Conservation (phyloP, 169 alveolate genomes). For the Eimeria maxima region DNA sequence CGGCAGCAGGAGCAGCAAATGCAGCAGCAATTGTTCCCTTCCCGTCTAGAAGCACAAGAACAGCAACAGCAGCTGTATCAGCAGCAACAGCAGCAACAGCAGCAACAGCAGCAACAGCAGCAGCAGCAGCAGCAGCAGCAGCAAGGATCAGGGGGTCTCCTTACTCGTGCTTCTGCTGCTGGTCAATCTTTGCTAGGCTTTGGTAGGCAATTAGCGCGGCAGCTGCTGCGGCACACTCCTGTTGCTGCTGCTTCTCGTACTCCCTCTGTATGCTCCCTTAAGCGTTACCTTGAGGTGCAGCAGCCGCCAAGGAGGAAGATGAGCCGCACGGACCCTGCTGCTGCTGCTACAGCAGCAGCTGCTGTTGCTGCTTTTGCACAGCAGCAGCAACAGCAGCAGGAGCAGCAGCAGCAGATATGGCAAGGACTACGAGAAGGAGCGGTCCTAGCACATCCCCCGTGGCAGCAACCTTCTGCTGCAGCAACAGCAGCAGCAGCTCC, state of each 20-base stretch:
- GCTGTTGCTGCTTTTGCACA: constrained; percentile 9
- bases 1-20: constrained; percentile 1
- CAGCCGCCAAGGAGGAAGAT: constrained; percentile 24
- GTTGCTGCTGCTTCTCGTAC: constrained; percentile 6
- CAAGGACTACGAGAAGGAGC: background rate
- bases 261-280: constrained; percentile 25
- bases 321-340: background rate
- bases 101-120: constrained; percentile 38
- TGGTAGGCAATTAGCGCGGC: constrained; percentile 22
- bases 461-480: background rate
- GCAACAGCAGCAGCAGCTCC: background rate
- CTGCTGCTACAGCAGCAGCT: background rate
- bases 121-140: constrained; percentile 32
- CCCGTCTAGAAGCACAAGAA: background rate
- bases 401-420: background rate
- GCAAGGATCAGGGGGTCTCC: background rate
- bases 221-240: background rate
- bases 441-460: background rate
- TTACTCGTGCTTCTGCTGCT: constrained; percentile 30
- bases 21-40: constrained; percentile 22
- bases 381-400: background rate
- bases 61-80: background rate
- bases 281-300: background rate
- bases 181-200: constrained; percentile 5
- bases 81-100: background rate